Evolutionary conservation across 495 filamentous ascomycete species (phyloP).

Genomic region (Thermothielavioides terrestris): DNA sequence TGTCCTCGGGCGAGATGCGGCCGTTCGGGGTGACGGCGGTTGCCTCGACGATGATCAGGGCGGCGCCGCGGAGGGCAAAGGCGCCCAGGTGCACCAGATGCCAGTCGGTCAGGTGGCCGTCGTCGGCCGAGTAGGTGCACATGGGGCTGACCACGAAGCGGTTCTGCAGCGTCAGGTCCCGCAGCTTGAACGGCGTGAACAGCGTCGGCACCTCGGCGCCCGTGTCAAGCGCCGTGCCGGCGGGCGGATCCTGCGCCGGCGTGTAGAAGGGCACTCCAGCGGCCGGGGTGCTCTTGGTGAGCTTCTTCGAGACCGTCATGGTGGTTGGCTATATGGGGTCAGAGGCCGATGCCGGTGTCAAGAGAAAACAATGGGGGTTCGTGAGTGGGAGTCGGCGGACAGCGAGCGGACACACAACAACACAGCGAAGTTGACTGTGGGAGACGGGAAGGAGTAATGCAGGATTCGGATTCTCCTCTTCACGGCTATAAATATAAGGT

Average conservation of each 20-base stretch:
- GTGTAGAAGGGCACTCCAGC: slow-evolving; percentile 48
- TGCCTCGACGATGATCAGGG: slow-evolving; percentile 61
- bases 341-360: neutral
- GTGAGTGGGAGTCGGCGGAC: neutral
- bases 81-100: slow-evolving; percentile 58
- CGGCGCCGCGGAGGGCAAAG: slow-evolving; percentile 54
- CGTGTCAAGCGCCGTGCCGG: slow-evolving; percentile 41
- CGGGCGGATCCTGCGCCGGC: slow-evolving; percentile 45
- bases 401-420: no score
- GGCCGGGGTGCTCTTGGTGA: slow-evolving; percentile 10
- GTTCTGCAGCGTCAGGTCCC: slow-evolving; percentile 62
- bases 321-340: neutral
- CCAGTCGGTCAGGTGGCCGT: slow-evolving; percentile 62
- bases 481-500: no score
- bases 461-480: no score
- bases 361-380: neutral
- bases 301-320: slow-evolving; percentile 8
- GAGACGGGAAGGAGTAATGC: no score
- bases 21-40: slow-evolving; percentile 58
- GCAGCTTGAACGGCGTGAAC: slow-evolving; percentile 57
- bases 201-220: slow-evolving; percentile 48
- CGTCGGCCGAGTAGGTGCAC: slow-evolving; percentile 61
- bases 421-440: no score
- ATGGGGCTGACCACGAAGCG: slow-evolving; percentile 54
- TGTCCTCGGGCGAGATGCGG: slow-evolving; percentile 61